A percentile compares a stretch with the other conserved stretches of the same genome.
phyloP scores from a whole-genome alignment of 192 early-diverging fungal species.

The Fimicolochytrium jonesii region DNA sequence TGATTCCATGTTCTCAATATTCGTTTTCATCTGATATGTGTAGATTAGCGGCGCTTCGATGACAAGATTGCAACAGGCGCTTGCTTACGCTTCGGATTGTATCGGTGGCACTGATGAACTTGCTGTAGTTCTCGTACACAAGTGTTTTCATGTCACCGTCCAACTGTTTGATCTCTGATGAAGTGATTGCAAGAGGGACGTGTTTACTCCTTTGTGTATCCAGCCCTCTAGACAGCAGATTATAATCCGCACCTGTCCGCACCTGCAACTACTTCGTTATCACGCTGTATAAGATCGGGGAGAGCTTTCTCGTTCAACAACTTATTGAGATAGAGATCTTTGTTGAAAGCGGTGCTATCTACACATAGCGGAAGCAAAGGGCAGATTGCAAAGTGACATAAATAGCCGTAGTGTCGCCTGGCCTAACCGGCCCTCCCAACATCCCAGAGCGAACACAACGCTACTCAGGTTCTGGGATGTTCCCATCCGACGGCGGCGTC shows the following conservation, averaged over 20 bases:
- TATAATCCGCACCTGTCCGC: slow-evolving; percentile 1
- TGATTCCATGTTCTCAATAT: slow-evolving; percentile 81
- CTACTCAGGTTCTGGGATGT: too few species aligned
- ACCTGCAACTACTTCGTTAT: slow-evolving; percentile 76
- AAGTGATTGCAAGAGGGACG: too few species aligned
- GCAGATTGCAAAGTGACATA: slow-evolving; percentile 4
- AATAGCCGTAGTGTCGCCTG: too few species aligned
- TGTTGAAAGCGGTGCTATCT: slow-evolving; percentile 56
- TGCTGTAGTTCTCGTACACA: slow-evolving; percentile 98
- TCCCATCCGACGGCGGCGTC: slow-evolving; percentile 1
- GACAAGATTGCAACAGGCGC: background rate
- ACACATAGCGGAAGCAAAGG: background rate
- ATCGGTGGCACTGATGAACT: slow-evolving; percentile 93
- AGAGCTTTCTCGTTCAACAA: slow-evolving; percentile 65
- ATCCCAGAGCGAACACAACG: too few species aligned
- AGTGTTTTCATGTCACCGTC: slow-evolving; percentile 97
- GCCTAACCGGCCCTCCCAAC: too few species aligned
- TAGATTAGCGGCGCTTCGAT: background rate
- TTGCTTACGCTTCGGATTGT: slow-evolving; percentile 68
- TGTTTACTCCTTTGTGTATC: too few species aligned
- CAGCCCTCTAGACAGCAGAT: too few species aligned
- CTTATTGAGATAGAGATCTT: slow-evolving; percentile 74
- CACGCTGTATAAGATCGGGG: slow-evolving; percentile 61
- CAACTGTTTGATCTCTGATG: slow-evolving; percentile 81
- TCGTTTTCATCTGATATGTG: slow-evolving; percentile 65